Base-by-base conservation (phyloP, 2,329 filamentous ascomycete species). In the Talaromyces amestolkiae region DNA sequence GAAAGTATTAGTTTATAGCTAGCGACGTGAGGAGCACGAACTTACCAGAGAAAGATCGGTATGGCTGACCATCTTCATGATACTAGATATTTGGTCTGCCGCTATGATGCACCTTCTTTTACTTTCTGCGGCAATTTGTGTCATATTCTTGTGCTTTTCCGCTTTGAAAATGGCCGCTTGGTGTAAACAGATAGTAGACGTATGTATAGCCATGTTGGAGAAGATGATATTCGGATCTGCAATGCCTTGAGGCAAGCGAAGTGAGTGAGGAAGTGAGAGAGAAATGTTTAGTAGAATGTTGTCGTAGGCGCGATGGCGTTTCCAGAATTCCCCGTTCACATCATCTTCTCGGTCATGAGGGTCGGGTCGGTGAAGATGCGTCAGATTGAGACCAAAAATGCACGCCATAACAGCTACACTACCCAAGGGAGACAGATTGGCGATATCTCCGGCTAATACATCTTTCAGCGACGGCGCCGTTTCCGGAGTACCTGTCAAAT, bases 101-200 rank as follows among this genome's bases (percentile, higher is more conserved):
- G 94, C 93, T 24, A 93, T 93, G 66, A 98, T 92, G 72, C 95
- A 98, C 67, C 95, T 87, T 15, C 95, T 87, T 77, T 97, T 97
- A 77, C 93, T 97, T 75, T 98, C 94, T 1, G 91, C 88, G 68
- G 91, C 89, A 56, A 97, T 89, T 19, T 90, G 89, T 1, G 85
- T 81, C 0, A 92, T 89, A 67, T 97, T 81, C 62, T 88, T 86
- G 77, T 97, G 90, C 79, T 93, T 95, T 72, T 98, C 94, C 0
- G 93, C 93, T 76, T 97, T 98, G 84, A 94, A 97, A 22, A 99
- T 98, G 31, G 95, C 95, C 2, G 94, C 95, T 79, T 99, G 95
- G 73, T 99, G 95, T n/a, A 99, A 82, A 76, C 94, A 98, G 63
- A 99, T 98, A 1, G 92, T 93, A 0, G 93, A 96, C 0, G 95